A percentile compares a stretch with the other conserved stretches of the same genome.
These are phyloP conservation scores for Prosopis cineraria DNA, from an alignment of 306 rosid species.

Conservation along the genomic window DNA sequence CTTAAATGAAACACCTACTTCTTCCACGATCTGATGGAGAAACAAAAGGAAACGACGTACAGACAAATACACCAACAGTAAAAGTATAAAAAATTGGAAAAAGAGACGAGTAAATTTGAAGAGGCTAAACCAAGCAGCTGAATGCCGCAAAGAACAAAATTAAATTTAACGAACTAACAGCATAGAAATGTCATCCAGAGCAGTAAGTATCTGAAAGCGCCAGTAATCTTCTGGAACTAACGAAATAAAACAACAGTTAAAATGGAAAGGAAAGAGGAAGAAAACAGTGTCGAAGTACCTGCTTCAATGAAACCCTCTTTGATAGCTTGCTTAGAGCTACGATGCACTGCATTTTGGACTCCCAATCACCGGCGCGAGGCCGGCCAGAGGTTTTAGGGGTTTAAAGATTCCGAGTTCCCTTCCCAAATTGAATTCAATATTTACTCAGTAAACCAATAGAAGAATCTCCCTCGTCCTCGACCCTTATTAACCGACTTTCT, in stretches of 20 bases:
- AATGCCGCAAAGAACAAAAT: neutral
- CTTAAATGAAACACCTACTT: slow-evolving; percentile 15
- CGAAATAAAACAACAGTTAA: neutral
- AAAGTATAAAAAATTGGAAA: slow-evolving; percentile 1
- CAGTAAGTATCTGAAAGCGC: neutral
- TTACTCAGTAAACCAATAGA: neutral
- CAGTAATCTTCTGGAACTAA: neutral
- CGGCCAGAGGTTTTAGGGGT: slow-evolving; percentile 40
- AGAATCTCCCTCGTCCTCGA: too few species aligned
- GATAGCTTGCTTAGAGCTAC: slow-evolving; percentile 45
- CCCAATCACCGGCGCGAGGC: neutral
- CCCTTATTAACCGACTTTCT: too few species aligned
- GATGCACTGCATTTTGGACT: slow-evolving; percentile 54
- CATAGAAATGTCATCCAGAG: slow-evolving; percentile 3
- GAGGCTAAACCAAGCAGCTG: neutral
- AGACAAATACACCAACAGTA: neutral
- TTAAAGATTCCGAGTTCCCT: slow-evolving; percentile 19
- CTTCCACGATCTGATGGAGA: neutral
- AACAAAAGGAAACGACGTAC: neutral
- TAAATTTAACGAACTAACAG: slow-evolving; percentile 26
- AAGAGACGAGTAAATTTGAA: neutral
- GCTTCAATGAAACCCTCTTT: slow-evolving; percentile 43
- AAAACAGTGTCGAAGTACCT: slow-evolving; percentile 37
- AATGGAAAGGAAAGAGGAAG: slow-evolving; percentile 3
- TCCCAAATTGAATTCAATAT: neutral